Base-by-base conservation (phyloP, 2,329 filamentous ascomycete genomes). In the Microcyclospora pomicola region DNA sequence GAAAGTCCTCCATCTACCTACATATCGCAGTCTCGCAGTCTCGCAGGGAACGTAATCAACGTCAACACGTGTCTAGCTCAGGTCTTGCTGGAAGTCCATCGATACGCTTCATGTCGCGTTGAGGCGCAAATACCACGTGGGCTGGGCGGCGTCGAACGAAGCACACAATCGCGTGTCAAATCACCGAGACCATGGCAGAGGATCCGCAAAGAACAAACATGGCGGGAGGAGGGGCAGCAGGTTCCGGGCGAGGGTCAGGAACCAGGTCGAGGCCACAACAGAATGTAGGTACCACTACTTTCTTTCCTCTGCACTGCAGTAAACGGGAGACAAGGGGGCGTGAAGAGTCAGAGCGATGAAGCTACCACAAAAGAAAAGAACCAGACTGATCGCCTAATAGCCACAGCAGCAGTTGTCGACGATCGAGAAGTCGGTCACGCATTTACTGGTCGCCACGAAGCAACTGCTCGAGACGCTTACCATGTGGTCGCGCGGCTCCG, bases 401-500 rank as follows among this genome's bases (percentile, higher is more conserved):
- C 68, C 76, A 62, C 67, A 77, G 67, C 68, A 83, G 68, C 69
- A 84, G 50, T 73, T 98, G 49, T 95, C 88, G 37, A 88, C 94
- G 61, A 98, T 98, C 62, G 91, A 98, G 67, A 96, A 95, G 68
- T 95, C 87, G 59, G 91, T 98, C 47, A 95, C 88, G 9, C 91
- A 98, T 59, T 80, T 98, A 33, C 77, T 98, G 28, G 88, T 98
- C 48, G 91, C 91, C 28, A 98, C 91, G 27, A 98, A 98, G 60
- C 87, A 96, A 63, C 77, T 98, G 2, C 79, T 98, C 44, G 91
- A 98, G 66, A 98, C 88, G 5, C 70, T 98, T 44, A 98, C 91
- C 34, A 82, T 93, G 69, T 98, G 91, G 91, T 98, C 91, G 42
- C 83, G 88, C 40, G 81, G 83, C 44, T 79, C 82, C 52, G 87